phyloP scores from a whole-genome alignment of 2,329 filamentous ascomycete genomes.

The Verticillium klebahnii region DNA sequence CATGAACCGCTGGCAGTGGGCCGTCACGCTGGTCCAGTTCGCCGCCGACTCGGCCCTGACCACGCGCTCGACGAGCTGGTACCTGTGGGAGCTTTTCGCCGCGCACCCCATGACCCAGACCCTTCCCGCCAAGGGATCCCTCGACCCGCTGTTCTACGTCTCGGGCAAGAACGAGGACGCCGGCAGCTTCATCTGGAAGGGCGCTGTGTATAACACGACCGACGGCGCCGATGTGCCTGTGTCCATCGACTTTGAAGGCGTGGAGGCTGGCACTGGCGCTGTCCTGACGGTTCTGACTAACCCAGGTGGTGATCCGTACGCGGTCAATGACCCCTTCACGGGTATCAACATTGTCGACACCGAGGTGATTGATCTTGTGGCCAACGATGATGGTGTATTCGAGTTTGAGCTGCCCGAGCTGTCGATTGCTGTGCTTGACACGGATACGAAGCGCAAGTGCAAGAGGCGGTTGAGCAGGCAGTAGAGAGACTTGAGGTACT shows the following conservation, averaged over 20 bases:
- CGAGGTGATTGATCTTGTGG: slow-evolving; percentile 30
- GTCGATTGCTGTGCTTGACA: slow-evolving; percentile 52
- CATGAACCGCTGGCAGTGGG: slow-evolving; percentile 46
- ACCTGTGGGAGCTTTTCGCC: slow-evolving; percentile 44
- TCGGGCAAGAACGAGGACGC: slow-evolving; percentile 38
- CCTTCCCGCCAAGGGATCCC: slow-evolving; percentile 35
- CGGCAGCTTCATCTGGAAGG: slow-evolving; percentile 43
- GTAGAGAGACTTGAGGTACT: background rate
- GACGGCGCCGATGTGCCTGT: slow-evolving; percentile 38
- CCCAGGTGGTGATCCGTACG: slow-evolving; percentile 32
- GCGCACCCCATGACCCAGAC: slow-evolving; percentile 40
- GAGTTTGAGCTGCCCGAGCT: slow-evolving; percentile 48
- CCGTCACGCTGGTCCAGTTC: slow-evolving; percentile 45
- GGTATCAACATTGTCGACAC: slow-evolving; percentile 46
- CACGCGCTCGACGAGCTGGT: slow-evolving; percentile 45
- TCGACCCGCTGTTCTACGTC: slow-evolving; percentile 45
- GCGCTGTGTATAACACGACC: slow-evolving; percentile 48
- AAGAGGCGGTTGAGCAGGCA: background rate
- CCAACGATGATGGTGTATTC: slow-evolving; percentile 41
- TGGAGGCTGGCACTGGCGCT: slow-evolving; percentile 31
- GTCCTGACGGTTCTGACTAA: slow-evolving; percentile 42
- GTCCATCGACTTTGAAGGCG: slow-evolving; percentile 38
- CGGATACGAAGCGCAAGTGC: slow-evolving; percentile 12
- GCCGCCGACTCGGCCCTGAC: slow-evolving; percentile 43
- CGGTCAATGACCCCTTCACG: slow-evolving; percentile 36